phyloP scores from a whole-genome alignment of 345 rosid species.

The Salix viminalis region DNA sequence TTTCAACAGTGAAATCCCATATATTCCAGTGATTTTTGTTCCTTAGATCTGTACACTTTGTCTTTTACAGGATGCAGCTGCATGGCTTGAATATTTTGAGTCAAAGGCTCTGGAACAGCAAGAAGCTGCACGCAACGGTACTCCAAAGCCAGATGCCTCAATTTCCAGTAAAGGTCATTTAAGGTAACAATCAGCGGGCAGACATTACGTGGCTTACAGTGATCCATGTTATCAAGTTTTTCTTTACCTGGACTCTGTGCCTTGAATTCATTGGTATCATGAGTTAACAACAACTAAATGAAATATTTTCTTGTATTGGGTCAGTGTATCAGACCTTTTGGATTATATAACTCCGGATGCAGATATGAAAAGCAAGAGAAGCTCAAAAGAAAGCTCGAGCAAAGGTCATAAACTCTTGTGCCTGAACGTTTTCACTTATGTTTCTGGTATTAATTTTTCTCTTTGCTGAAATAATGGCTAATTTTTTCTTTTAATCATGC shows the following conservation, averaged over 20 bases:
- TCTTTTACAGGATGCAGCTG: conserved; percentile 32
- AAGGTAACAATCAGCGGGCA: conserved; percentile 18
- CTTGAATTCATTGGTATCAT: neutral
- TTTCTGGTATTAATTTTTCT: neutral
- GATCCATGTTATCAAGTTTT: neutral
- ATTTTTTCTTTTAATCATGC: conserved; percentile 22
- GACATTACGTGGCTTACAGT: neutral
- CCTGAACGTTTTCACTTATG: conserved; percentile 2
- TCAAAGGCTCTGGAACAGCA: conserved; percentile 37
- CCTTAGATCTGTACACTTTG: neutral
- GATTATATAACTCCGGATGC: conserved; percentile 93
- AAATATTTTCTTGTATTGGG: conserved; percentile 16
- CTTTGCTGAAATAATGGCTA: conserved; percentile 7
- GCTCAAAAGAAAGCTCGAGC: conserved; percentile 90
- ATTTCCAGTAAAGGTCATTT: conserved; percentile 38
- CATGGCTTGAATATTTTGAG: conserved; percentile 38
- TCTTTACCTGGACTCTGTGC: neutral
- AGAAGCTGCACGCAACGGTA: conserved; percentile 36
- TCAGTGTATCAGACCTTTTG: conserved; percentile 96
- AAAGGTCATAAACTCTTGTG: conserved; percentile 51
- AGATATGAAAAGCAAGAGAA: conserved; percentile 81
- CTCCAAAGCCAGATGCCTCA: conserved; percentile 37
- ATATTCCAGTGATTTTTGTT: neutral
- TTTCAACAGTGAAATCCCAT: conserved; percentile 7
- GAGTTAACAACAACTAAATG: conserved; percentile 1